phyloP scores from a whole-genome alignment of 164 flowering plant species.

The Aristolochia californica region DNA sequence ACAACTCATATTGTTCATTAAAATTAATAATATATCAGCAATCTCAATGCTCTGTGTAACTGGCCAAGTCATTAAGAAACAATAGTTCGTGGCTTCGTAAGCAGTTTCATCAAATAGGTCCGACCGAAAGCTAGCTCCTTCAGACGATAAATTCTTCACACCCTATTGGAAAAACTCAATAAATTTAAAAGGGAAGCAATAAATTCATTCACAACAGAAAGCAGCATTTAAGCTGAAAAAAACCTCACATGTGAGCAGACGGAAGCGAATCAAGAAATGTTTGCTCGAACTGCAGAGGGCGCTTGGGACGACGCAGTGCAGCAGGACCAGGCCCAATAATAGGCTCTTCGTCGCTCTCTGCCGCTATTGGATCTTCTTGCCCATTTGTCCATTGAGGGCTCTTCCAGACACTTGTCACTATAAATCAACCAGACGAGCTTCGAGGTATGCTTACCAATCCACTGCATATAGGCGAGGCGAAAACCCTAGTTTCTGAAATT shows the following conservation, averaged over 20 bases:
- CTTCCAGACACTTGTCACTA: no score
- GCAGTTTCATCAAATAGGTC: no score
- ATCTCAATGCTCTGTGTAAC: no score
- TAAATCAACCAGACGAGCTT: no score
- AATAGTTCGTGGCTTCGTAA: no score
- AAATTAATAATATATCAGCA: no score
- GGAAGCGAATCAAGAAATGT: slow-evolving; percentile 87
- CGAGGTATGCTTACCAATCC: no score
- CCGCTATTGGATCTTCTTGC: slow-evolving; percentile 1
- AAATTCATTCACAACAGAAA: not conserved
- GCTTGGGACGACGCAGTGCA: slow-evolving; percentile 54
- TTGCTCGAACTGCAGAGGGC: slow-evolving; percentile 94
- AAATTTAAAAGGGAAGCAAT: not conserved
- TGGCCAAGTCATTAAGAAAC: no score
- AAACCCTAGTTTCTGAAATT: no score
- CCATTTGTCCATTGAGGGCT: slow-evolving; percentile 11
- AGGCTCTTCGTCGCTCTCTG: slow-evolving; percentile 38
- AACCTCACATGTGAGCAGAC: slow-evolving; percentile 76
- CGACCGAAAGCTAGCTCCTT: no score
- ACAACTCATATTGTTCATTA: no score
- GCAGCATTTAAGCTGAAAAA: not conserved
- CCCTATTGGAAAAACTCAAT: not conserved
- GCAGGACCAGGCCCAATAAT: slow-evolving; percentile 78
- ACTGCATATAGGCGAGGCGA: no score
- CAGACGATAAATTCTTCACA: not conserved